These are phyloP conservation scores for Parastagonospora avenae DNA, from an alignment of 2,329 filamentous ascomycete species.

Conservation along the genomic window DNA sequence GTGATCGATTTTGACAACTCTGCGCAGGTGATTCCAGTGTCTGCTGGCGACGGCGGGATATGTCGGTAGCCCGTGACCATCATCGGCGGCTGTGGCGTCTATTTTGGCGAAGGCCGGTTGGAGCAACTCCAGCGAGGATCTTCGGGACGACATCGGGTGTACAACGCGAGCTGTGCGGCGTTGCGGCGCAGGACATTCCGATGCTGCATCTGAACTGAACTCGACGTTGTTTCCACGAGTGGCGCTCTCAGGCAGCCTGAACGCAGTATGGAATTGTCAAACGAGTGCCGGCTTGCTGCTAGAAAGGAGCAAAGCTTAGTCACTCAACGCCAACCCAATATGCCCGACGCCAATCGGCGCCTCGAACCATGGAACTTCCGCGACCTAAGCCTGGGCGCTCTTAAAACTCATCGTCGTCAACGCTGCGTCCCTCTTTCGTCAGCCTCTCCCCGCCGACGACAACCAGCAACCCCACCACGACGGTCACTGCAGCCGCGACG, in stretches of 20 bases:
- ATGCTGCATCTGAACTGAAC: not conserved
- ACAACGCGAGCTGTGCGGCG: constrained; percentile 2
- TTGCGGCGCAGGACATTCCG: constrained; percentile 8
- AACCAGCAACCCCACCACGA: constrained; percentile 5
- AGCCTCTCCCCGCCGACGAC: constrained; percentile 17
- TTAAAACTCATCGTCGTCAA: constrained; percentile 34
- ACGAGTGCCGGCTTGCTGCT: constrained; percentile 12
- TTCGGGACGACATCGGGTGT: constrained; percentile 17
- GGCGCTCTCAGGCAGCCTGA: constrained; percentile 14
- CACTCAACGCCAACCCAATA: constrained; percentile 13
- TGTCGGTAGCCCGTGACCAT: not conserved
- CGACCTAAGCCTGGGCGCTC: constrained; percentile 32
- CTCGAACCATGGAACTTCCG: constrained; percentile 21
- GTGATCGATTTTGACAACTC: no score
- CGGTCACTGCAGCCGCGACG: constrained; percentile 2
- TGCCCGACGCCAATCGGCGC: constrained; percentile 28
- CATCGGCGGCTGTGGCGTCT: constrained; percentile 28
- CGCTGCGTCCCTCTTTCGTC: constrained; percentile 26
- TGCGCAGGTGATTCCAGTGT: no score
- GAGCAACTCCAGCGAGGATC: constrained; percentile 8
- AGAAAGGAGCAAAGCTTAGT: constrained; percentile 18
- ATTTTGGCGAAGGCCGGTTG: constrained; percentile 9
- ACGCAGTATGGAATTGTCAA: constrained; percentile 1
- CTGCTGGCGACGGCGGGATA: not conserved
- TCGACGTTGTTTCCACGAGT: not conserved